Evolutionary conservation across 345 rosid species (phyloP), one percentile per base, ranked within the genome.

Genomic region (Gossypium turneri): DNA sequence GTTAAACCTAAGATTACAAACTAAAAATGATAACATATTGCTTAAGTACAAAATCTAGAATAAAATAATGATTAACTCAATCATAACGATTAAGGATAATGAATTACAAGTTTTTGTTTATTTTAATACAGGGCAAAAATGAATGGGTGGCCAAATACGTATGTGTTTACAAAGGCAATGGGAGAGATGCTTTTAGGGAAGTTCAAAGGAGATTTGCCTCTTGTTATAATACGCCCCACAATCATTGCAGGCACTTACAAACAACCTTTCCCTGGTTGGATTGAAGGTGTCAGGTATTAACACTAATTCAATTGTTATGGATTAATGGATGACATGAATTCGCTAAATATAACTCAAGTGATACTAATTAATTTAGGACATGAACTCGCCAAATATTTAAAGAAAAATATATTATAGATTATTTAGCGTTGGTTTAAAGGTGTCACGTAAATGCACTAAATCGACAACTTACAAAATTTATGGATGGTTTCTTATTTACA

Each of bases 91-190:
- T 34, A 34, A 34, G 41, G 5, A 34, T 5, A 34, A 34, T 34
- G 7, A 34, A 5, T 1, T 34, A 34, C 41, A 34, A 34, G 41
- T 34, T 34, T 34, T 34, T 34, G 7, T 58, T 58, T 10, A 3
- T 22, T 1, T 59, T 59, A 22, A n/a, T 20, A 1, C 72, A 89
- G 94, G 90, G 94, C 97, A 47, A 86, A 78, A 73, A 4, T 79
- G 41, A 73, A 84, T 52, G 98, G 98, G 67, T 91, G 95, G 94
- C 95, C 92, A 74, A 92, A 90, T 73, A 85, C 93, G 0, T 93
- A 90, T 43, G 91, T 84, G 27, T 91, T 91, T 68, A 91, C 98
- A 10, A 93, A 94, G 84, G 89, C 98, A 43, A 94, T 85, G 97
- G 97, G 87, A 61, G 97, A 89, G 73, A 91, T 92, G 95, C 64